These are phyloP conservation scores for Venturia oleaginea DNA, from an alignment of 2,329 filamentous ascomycete species.

Conservation along the genomic window DNA sequence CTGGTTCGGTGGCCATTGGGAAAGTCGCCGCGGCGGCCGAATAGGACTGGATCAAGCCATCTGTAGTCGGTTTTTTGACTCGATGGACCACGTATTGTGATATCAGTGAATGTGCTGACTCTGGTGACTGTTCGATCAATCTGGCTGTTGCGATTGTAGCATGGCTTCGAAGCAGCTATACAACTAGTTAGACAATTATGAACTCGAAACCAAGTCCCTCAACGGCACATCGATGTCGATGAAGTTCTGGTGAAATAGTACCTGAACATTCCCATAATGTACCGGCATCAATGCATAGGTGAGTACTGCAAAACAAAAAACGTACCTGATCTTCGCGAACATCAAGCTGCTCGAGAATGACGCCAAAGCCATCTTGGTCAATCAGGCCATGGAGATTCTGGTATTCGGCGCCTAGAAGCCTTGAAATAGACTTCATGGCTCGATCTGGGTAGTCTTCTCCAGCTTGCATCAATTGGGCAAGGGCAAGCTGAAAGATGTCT, in stretches of 20 bases:
- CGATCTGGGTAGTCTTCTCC: constrained; percentile 63
- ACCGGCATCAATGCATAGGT: not conserved
- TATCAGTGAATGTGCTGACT: constrained; percentile 61
- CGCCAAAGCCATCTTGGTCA: constrained; percentile 70
- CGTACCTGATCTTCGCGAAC: constrained; percentile 57
- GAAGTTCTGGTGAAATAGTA: not conserved
- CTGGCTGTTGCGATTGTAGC: constrained; percentile 75
- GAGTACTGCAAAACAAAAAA: not conserved
- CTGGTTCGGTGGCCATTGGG: constrained; percentile 69
- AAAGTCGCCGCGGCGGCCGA: constrained; percentile 87
- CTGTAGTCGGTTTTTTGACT: constrained; percentile 65
- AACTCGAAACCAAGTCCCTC: not conserved
- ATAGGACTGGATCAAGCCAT: constrained; percentile 85
- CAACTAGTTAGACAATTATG: not conserved
- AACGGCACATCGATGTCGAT: not conserved
- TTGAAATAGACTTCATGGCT: constrained; percentile 51
- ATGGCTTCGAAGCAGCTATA: constrained; percentile 59
- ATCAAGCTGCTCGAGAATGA: constrained; percentile 77
- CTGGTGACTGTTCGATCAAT: constrained; percentile 67
- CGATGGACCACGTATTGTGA: constrained; percentile 65
- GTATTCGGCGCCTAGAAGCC: constrained; percentile 47
- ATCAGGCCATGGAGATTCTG: constrained; percentile 50
- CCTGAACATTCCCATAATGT: not conserved
- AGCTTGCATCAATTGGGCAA: constrained; percentile 84
- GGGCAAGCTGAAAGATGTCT: constrained; percentile 65